Conservation (phyloP, 2,329 filamentous ascomycete genomes). For the Beauveria pseudobassiana region DNA sequence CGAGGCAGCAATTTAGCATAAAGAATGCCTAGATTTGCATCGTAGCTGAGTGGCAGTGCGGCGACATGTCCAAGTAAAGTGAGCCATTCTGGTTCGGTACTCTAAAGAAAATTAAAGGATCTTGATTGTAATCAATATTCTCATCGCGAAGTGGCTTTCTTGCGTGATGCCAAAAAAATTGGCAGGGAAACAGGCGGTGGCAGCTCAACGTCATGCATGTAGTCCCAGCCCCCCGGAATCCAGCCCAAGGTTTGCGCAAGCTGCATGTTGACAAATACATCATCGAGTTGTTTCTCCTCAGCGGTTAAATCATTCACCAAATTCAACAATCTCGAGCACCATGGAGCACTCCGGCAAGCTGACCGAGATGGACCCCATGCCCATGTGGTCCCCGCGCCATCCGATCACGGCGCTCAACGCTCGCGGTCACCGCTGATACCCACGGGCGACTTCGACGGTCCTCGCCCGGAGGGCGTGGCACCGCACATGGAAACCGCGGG, state of each 20-base stretch:
- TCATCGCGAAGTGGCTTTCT: no score
- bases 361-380: constrained; percentile 4
- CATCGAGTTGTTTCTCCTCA: background rate
- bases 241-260: background rate
- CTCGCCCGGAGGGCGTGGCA: constrained; percentile 10
- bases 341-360: background rate
- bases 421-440: background rate
- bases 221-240: constrained; percentile 1
- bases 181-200: background rate
- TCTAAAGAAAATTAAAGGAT: no score
- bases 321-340: background rate
- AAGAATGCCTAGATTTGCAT: constrained; percentile 20
- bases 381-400: background rate
- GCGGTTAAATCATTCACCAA: background rate
- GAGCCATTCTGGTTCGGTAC: background rate
- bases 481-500: constrained; percentile 16
- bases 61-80: background rate
- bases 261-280: background rate
- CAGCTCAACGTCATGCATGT: constrained; percentile 6
- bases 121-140: no score
- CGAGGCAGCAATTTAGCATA: constrained; percentile 51
- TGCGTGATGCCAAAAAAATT: background rate
- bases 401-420: background rate
- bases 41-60: background rate
- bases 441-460: background rate